Evolutionary conservation across 352 stramenopile species (phyloP).

Genomic region (Pythium folliculosum): DNA sequence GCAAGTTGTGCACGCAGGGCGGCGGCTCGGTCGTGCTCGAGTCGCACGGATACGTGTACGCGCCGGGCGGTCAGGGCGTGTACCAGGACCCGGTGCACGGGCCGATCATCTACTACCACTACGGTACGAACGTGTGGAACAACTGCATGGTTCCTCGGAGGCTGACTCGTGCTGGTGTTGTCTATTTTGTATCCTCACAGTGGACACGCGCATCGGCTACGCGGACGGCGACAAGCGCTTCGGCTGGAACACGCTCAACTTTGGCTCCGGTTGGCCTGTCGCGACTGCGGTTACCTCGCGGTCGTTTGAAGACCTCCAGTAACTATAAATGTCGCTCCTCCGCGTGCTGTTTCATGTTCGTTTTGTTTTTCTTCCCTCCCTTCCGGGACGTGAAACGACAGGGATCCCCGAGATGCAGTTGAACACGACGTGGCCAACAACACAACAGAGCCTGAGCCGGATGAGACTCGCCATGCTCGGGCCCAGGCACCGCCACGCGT

Average conservation of each 20-base stretch:
- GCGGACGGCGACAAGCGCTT: conserved; percentile 51
- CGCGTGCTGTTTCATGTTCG: too few species aligned
- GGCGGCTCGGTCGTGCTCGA: conserved; percentile 49
- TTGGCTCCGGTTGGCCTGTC: conserved; percentile 47
- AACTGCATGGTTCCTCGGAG: neutral
- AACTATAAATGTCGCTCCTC: too few species aligned
- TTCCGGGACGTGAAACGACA: too few species aligned
- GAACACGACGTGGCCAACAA: too few species aligned
- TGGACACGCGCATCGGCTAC: conserved; percentile 49
- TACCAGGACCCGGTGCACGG: conserved; percentile 45
- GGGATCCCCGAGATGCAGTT: too few species aligned
- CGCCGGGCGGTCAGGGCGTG: conserved; percentile 47
- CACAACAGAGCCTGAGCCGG: too few species aligned
- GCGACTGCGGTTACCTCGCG: too few species aligned
- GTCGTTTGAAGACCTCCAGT: too few species aligned
- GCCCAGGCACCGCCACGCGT: too few species aligned
- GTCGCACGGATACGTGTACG: conserved; percentile 46
- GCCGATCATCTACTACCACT: conserved; percentile 57
- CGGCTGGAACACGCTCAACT: conserved; percentile 55
- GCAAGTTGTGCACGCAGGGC: conserved; percentile 37
- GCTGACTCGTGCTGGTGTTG: conserved; percentile 2
- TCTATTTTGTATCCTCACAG: too few species aligned
- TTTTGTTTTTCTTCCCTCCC: too few species aligned
- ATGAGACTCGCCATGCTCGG: too few species aligned
- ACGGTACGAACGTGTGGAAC: conserved; percentile 32